phyloP scores from a whole-genome alignment of 176 grass and related monocot genomes.

The Carex scoparia region DNA sequence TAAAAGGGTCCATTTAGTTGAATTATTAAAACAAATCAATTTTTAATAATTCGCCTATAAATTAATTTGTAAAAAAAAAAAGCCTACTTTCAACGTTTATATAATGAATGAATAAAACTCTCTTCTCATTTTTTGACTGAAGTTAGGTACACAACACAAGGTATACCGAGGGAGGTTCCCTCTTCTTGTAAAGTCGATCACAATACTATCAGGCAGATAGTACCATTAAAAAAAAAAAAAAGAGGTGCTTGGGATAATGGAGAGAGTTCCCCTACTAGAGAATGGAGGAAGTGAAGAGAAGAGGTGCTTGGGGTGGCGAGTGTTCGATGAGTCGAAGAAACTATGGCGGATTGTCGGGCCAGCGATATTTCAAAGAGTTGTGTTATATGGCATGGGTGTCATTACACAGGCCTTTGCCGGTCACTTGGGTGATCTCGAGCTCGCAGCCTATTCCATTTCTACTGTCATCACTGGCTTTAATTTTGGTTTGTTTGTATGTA shows the following conservation, averaged over 20 bases:
- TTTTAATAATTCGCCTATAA: not conserved
- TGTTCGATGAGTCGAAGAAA: constrained; percentile 47
- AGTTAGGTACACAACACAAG: not conserved
- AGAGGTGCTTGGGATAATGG: not conserved
- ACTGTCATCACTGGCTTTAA: constrained; percentile 47
- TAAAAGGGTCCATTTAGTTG: not conserved
- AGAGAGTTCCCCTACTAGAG: not conserved
- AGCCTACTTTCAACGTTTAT: too few species aligned
- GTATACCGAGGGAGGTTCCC: not conserved
- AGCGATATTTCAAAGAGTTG: constrained; percentile 51
- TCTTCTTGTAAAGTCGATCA: not conserved
- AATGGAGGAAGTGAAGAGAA: not conserved
- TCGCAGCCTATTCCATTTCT: constrained; percentile 58
- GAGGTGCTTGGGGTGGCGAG: constrained; percentile 16
- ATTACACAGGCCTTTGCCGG: constrained; percentile 56
- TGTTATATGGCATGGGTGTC: constrained; percentile 35
- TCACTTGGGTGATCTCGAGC: constrained; percentile 62
- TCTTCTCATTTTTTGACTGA: not conserved
- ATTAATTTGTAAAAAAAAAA: too few species aligned
- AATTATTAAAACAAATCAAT: not conserved
- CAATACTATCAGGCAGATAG: not conserved
- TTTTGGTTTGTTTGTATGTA: constrained; percentile 49
- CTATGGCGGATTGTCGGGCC: constrained; percentile 54
- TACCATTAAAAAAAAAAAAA: not conserved
- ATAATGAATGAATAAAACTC: too few species aligned